Percentiles rank a stretch among this genome's conserved stretches.
Conservation (phyloP, 2,329 filamentous ascomycete genomes). For the Beauveria brongniartii region DNA sequence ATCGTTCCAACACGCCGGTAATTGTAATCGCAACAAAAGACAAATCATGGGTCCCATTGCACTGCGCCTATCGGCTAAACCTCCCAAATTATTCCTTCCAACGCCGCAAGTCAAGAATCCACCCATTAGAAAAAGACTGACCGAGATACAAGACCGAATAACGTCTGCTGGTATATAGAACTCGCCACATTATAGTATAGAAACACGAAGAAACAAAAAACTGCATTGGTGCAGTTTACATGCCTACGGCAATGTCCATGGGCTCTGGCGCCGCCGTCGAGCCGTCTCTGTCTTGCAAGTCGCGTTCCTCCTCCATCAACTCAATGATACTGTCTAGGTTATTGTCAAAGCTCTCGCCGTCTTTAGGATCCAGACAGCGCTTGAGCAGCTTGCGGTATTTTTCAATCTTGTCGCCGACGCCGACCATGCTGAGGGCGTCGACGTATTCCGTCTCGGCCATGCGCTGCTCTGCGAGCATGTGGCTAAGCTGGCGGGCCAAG, state of each 20-base stretch:
- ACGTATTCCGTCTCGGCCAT: constrained; percentile 60
- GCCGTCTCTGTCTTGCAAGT: constrained; percentile 32
- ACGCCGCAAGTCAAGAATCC: not conserved
- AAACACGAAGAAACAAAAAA: not conserved
- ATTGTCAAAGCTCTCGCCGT: constrained; percentile 59
- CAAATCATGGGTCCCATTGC: not conserved
- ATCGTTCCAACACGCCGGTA: not conserved
- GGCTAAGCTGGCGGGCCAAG: constrained; percentile 49
- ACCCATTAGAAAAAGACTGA: not conserved
- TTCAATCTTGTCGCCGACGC: constrained; percentile 64
- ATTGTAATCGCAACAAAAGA: not conserved
- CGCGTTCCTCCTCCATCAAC: constrained; percentile 55
- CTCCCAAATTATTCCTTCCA: not conserved
- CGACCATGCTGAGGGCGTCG: constrained; percentile 58
- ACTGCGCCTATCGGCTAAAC: not conserved
- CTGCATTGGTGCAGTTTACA: not conserved
- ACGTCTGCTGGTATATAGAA: constrained; percentile 5
- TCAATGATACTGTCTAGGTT: constrained; percentile 53
- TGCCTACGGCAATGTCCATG: constrained; percentile 16
- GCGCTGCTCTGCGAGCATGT: constrained; percentile 51
- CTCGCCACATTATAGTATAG: not conserved
- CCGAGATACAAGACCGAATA: not conserved
- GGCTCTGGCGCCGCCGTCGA: constrained; percentile 20
- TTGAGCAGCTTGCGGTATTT: constrained; percentile 64
- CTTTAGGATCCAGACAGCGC: constrained; percentile 58